Evolutionary conservation across 1,284 basidiomycete species (phyloP), one percentile per base, ranked within the genome.

Genomic region (Trichosporon sp.): DNA sequence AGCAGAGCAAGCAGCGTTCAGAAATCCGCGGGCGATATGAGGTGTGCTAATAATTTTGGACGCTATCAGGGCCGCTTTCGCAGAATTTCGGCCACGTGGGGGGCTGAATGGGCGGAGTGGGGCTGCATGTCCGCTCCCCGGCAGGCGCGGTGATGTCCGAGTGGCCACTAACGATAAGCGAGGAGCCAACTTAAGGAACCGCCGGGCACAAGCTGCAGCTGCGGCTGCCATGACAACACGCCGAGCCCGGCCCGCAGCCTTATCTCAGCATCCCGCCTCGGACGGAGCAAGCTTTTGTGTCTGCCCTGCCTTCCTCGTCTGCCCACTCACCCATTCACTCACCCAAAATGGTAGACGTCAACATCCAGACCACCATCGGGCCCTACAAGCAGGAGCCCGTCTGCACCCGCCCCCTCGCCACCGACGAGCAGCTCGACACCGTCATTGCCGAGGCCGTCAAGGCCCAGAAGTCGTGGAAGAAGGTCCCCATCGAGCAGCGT

Each of bases 381-480:
- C 86, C 86, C 3, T 83, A 82, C 77, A 83, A 83, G 34, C 84
- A 85, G 74, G 65, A 83, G 70, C 79, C 85, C 2, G 76, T 85
- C 56, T 80, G 82, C 70, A 81, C 81, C 9, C 80, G 84, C 38
- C 79, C 82, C 1, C 79, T 85, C 18, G 79, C 84, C 7, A 75
- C 80, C 9, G 74, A 73, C 31, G 67, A 73, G 7, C 75, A 92
- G 75, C 86, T 96, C 62, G 88, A 92, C 76, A 76, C 68, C 13
- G 83, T 85, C 65, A 88, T 96, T 71, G 76, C 84, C 12, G 82
- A 85, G 29, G 87, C 91, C 3, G 86, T 87, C 47, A 83, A 84
- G 3, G 91, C 91, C 0, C 91, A 94, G 83, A 89, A 88, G 77
- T 75, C 82, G 42, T 96, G 93, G 94, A 86, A 84, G 65, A 87